These are phyloP conservation scores for Phytophthora citrophthora DNA, from an alignment of 352 stramenopile genomes.

Conservation along the genomic window DNA sequence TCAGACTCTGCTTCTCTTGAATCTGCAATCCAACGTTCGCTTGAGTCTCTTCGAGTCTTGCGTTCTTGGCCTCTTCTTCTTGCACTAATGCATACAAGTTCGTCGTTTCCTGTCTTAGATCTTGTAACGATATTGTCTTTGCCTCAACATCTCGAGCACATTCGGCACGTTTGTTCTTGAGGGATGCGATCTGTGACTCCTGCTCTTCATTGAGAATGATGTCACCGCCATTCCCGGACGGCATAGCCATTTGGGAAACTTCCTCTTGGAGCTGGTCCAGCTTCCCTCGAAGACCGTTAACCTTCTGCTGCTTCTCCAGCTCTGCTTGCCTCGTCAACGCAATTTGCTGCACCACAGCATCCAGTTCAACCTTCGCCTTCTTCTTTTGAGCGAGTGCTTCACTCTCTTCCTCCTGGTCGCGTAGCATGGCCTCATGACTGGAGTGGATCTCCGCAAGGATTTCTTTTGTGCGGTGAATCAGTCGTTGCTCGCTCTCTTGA, in stretches of 20 bases:
- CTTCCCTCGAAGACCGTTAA: slow-evolving; percentile 70
- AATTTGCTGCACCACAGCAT: slow-evolving; percentile 74
- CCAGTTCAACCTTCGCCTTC: slow-evolving; percentile 73
- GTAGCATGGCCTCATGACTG: slow-evolving; percentile 75
- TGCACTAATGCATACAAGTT: slow-evolving; percentile 69
- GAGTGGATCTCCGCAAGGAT: slow-evolving; percentile 78
- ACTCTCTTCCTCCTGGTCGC: slow-evolving; percentile 82
- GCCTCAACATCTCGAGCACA: slow-evolving; percentile 73
- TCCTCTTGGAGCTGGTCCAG: slow-evolving; percentile 71
- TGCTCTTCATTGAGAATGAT: slow-evolving; percentile 75
- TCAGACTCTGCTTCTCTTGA: slow-evolving; percentile 65
- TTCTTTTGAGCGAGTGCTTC: slow-evolving; percentile 75
- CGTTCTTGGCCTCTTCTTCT: slow-evolving; percentile 70
- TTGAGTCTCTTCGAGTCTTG: slow-evolving; percentile 61
- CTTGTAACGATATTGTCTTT: slow-evolving; percentile 70
- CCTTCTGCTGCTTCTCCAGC: slow-evolving; percentile 76
- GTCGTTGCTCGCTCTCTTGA: slow-evolving; percentile 80
- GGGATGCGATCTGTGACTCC: slow-evolving; percentile 67
- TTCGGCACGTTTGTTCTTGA: slow-evolving; percentile 77
- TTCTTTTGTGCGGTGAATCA: slow-evolving; percentile 73
- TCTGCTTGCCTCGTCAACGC: slow-evolving; percentile 60
- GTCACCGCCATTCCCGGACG: slow-evolving; percentile 37
- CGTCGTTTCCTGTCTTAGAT: slow-evolving; percentile 67
- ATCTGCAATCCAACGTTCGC: slow-evolving; percentile 50
- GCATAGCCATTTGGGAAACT: slow-evolving; percentile 62